These are phyloP conservation scores for Aspergillus neoniger DNA, from an alignment of 2,329 filamentous ascomycete species.

Conservation along the genomic window DNA sequence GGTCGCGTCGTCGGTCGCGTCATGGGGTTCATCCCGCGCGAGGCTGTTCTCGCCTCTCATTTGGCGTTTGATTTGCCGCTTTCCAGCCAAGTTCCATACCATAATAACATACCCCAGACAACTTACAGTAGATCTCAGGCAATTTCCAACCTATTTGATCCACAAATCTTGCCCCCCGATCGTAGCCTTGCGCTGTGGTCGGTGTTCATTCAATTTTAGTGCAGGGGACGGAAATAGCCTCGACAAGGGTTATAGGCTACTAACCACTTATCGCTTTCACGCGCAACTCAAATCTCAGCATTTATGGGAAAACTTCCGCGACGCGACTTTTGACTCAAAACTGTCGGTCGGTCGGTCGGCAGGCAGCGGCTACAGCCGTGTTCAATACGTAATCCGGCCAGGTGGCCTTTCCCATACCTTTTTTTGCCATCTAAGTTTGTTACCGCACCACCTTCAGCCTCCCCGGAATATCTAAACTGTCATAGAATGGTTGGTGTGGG, in stretches of 20 bases:
- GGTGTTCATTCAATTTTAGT: not conserved
- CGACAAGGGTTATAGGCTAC: not conserved
- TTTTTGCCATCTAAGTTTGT: too few species aligned
- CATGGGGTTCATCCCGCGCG: conserved; percentile 1
- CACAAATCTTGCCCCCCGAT: conserved; percentile 1
- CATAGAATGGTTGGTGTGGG: not conserved
- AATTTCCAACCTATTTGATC: not conserved
- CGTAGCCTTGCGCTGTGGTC: not conserved
- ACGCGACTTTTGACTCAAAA: too few species aligned
- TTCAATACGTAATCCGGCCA: conserved; percentile 7
- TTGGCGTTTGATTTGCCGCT: conserved; percentile 7
- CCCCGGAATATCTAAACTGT: too few species aligned
- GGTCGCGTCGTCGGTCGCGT: conserved; percentile 6
- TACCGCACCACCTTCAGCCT: too few species aligned
- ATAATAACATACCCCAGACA: conserved; percentile 1
- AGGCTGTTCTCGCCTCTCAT: conserved; percentile 4
- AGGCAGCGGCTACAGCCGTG: not conserved
- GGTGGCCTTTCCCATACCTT: conserved; percentile 1
- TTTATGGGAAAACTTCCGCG: too few species aligned
- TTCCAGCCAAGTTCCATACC: not conserved
- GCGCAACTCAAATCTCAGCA: too few species aligned
- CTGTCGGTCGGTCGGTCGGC: not conserved
- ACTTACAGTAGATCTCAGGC: conserved; percentile 4
- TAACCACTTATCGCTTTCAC: too few species aligned
- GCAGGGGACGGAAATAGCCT: not conserved